Conservation (phyloP, 306 rosid species). For the Vigna unguiculata region DNA sequence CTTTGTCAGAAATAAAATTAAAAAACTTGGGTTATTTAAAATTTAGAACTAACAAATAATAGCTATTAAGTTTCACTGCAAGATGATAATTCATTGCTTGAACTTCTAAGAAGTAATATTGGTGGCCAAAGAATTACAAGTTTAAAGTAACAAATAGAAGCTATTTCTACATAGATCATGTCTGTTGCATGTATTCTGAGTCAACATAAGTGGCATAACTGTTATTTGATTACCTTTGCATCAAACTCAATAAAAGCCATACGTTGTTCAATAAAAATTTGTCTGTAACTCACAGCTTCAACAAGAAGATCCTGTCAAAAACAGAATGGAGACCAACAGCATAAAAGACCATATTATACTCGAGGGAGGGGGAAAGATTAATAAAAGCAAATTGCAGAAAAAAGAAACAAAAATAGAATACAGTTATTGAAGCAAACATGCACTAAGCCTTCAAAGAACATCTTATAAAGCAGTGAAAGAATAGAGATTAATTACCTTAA, state of each 20-base stretch:
- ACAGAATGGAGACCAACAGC: conserved; percentile 25
- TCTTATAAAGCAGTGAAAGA: conserved; percentile 29
- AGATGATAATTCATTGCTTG: conserved; percentile 5
- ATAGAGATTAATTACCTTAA: conserved; percentile 64
- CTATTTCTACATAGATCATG: conserved; percentile 11
- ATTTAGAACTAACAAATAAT: background rate
- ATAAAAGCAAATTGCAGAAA: background rate
- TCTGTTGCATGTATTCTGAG: conserved; percentile 1
- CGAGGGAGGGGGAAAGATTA: background rate
- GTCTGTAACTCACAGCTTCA: conserved; percentile 63
- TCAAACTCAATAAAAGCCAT: conserved; percentile 78
- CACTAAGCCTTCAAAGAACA: conserved; percentile 29
- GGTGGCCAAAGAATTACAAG: background rate
- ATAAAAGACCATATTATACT: conserved; percentile 19
- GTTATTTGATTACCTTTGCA: conserved; percentile 68
- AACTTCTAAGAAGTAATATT: background rate
- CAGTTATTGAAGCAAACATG: background rate
- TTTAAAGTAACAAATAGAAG: conserved; percentile 9
- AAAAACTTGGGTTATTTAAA: too few species aligned
- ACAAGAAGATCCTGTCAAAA: conserved; percentile 71
- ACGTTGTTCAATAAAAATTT: conserved; percentile 60
- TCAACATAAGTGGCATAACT: conserved; percentile 23
- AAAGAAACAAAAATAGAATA: background rate
- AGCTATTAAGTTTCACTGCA: background rate
- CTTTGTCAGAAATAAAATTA: background rate